Evolutionary conservation across 768 basidiomycete species (phyloP).

Genomic region (Pleurotus citrinopileatus): DNA sequence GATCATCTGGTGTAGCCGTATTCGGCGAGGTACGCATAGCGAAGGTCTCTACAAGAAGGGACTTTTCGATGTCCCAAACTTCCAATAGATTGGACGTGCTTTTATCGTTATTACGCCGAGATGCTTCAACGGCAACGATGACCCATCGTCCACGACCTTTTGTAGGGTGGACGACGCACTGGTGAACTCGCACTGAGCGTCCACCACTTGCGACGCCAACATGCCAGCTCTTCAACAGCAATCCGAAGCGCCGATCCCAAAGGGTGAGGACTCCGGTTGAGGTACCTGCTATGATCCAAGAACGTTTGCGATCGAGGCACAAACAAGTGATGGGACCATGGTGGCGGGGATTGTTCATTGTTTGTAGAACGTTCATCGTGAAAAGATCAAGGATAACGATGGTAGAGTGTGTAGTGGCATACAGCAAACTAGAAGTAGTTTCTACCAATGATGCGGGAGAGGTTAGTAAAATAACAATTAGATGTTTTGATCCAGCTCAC

Average conservation of each 20-base stretch:
- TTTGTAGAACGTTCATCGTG: slow-evolving; percentile 74
- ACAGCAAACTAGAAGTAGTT: slow-evolving; percentile 76
- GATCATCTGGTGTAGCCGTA: slow-evolving; percentile 37
- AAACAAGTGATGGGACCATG: slow-evolving; percentile 84
- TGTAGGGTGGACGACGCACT: slow-evolving; percentile 79
- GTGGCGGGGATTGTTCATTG: slow-evolving; percentile 82
- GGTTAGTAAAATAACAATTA: too few relatives aligned
- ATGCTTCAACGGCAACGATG: slow-evolving; percentile 73
- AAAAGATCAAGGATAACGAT: slow-evolving; percentile 81
- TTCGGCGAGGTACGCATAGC: slow-evolving; percentile 46
- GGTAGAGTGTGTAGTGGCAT: slow-evolving; percentile 77
- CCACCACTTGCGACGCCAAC: slow-evolving; percentile 55
- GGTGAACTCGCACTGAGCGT: slow-evolving; percentile 58
- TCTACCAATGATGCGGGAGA: slow-evolving; percentile 32
- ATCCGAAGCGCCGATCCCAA: slow-evolving; percentile 95
- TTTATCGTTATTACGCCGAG: slow-evolving; percentile 38
- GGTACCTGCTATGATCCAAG: slow-evolving; percentile 91
- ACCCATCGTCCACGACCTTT: slow-evolving; percentile 90
- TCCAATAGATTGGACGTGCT: slow-evolving; percentile 58
- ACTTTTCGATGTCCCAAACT: slow-evolving; percentile 91
- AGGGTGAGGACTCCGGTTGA: slow-evolving; percentile 80
- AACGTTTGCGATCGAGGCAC: slow-evolving; percentile 78
- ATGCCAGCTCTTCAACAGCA: slow-evolving; percentile 86
- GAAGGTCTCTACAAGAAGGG: slow-evolving; percentile 77
- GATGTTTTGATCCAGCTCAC: too few relatives aligned